Evolutionary conservation across 2,329 filamentous ascomycete genomes (phyloP).

Genomic region (Endocalyx cinctus): DNA sequence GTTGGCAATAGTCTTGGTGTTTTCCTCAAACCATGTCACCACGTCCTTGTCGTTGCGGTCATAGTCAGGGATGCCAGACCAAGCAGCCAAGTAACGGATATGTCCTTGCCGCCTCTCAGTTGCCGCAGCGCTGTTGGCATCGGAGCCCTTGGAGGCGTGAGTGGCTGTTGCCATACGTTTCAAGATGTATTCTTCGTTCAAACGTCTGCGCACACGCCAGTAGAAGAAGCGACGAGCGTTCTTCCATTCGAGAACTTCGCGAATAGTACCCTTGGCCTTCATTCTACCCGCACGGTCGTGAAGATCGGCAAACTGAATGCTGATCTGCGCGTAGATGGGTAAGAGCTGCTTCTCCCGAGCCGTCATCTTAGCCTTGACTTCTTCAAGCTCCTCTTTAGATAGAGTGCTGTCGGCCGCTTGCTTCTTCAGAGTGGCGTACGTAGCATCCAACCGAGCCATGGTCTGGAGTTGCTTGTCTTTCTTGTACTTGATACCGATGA

Average conservation of each 20-base stretch:
- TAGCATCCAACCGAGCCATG: constrained; percentile 87
- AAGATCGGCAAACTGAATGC: constrained; percentile 93
- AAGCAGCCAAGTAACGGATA: constrained; percentile 73
- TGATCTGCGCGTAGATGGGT: constrained; percentile 91
- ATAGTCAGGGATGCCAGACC: constrained; percentile 76
- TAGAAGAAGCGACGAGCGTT: constrained; percentile 97
- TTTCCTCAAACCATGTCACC: constrained; percentile 93
- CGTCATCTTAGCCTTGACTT: constrained; percentile 79
- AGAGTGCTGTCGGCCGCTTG: constrained; percentile 64
- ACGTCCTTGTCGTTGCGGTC: constrained; percentile 76
- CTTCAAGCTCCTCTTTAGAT: constrained; percentile 67
- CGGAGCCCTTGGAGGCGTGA: constrained; percentile 28
- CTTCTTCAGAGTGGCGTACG: constrained; percentile 80
- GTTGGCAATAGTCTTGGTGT: constrained; percentile 73
- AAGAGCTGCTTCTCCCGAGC: constrained; percentile 83
- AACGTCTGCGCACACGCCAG: constrained; percentile 94
- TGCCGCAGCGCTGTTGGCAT: constrained; percentile 25
- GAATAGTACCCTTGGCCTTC: constrained; percentile 95
- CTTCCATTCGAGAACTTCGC: constrained; percentile 76
- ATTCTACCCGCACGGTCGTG: constrained; percentile 97
- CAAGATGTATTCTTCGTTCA: constrained; percentile 96
- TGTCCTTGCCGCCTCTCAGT: constrained; percentile 58
- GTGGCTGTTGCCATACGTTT: constrained; percentile 67
- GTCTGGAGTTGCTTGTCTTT: constrained; percentile 96
- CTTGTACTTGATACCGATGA: constrained; percentile 97